Evolutionary conservation across 1,139 yeast genomes (phyloP).

Genomic region (Zygosaccharomyces pseudobailii): DNA sequence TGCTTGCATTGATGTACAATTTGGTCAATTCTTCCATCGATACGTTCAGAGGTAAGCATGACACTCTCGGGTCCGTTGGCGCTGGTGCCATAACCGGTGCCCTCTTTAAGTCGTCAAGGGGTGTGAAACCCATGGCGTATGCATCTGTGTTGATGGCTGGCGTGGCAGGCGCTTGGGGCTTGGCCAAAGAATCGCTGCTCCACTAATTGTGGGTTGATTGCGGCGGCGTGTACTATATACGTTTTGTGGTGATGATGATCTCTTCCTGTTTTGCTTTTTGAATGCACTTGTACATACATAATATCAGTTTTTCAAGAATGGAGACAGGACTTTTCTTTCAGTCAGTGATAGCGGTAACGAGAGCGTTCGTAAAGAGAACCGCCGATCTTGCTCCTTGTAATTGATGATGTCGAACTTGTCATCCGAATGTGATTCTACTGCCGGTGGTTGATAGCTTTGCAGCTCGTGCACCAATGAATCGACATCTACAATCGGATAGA

Average conservation of each 20-base stretch:
- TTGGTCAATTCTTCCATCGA: conserved; percentile 77
- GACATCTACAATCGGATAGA: conserved; percentile 24
- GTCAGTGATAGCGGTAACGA: neutral
- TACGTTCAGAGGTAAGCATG: conserved; percentile 80
- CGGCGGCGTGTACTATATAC: conserved; percentile 1
- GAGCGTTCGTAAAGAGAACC: neutral
- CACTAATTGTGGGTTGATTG: conserved; percentile 7
- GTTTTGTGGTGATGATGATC: neutral
- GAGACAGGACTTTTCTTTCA: conserved; percentile 6
- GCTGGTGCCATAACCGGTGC: conserved; percentile 96
- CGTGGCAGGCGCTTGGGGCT: conserved; percentile 94
- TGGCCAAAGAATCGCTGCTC: conserved; percentile 46
- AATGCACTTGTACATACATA: conserved; percentile 21
- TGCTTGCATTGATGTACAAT: conserved; percentile 83
- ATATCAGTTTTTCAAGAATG: conserved; percentile 2
- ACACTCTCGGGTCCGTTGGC: conserved; percentile 74
- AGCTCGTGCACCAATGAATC: conserved; percentile 23
- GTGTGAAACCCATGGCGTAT: conserved; percentile 81
- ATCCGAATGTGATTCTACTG: conserved; percentile 3
- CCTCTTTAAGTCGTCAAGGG: conserved; percentile 78
- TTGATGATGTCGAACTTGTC: conserved; percentile 6
- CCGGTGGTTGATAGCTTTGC: conserved; percentile 16
- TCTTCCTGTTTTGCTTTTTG: neutral
- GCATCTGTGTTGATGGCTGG: conserved; percentile 81
- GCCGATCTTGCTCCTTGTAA: conserved; percentile 6